A percentile compares a stretch with the other conserved stretches of the same genome.
Conservation (phyloP, 345 rosid genomes). For the Chamaenerion angustifolium region DNA sequence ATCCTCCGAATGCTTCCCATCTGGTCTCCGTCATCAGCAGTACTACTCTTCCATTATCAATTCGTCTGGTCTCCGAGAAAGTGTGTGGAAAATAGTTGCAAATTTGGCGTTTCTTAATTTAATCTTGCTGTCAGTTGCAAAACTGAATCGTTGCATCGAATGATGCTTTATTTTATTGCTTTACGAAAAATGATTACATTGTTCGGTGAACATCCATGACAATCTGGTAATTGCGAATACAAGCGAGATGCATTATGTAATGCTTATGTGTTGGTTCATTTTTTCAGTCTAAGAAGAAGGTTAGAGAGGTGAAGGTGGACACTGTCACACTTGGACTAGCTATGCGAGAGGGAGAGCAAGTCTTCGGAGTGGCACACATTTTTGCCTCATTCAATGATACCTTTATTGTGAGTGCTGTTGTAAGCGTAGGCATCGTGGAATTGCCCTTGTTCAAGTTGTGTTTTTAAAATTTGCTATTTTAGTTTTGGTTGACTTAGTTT, state of each 20-base stretch:
- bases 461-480: neutral
- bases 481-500: neutral
- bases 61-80: no score
- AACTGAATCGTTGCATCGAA: no score
- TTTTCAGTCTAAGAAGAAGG: constrained; percentile 55
- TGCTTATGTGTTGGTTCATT: neutral
- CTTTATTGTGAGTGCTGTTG: constrained; percentile 44
- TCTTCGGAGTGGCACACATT: no score
- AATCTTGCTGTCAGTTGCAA: no score
- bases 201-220: no score
- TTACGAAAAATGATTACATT: no score
- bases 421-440: neutral
- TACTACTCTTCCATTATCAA: no score
- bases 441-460: neutral
- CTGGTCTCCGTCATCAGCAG: constrained; percentile 16
- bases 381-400: constrained; percentile 89
- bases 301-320: constrained; percentile 86
- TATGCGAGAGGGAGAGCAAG: constrained; percentile 73
- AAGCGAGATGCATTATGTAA: no score
- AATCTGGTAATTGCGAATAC: no score
- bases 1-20: constrained; percentile 43
- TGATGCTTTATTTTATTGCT: no score
- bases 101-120: no score
- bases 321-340: constrained; percentile 66
- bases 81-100: no score